Evolutionary conservation across 805 yeast species (phyloP).

Genomic region (Pichia pseudocactophila): DNA sequence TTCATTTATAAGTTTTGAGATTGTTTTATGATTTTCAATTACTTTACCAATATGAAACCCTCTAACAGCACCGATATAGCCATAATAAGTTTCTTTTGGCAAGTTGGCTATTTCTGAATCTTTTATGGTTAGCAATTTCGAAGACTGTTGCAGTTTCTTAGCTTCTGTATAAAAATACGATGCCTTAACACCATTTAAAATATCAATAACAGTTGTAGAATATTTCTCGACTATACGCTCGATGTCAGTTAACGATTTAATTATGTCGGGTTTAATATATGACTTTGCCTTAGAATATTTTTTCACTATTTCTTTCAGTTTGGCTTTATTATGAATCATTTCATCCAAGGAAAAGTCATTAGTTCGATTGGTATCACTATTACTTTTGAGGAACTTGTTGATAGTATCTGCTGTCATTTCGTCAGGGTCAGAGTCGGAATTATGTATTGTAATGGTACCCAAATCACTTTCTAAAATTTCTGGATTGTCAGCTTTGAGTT

Average conservation of each 20-base stretch:
- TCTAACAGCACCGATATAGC: constrained; percentile 53
- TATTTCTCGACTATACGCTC: constrained; percentile 7
- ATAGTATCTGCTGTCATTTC: background rate
- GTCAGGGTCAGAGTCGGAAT: background rate
- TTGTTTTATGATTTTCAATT: constrained; percentile 27
- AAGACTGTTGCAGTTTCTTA: constrained; percentile 28
- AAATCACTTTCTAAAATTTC: too few species aligned
- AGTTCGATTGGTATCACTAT: background rate
- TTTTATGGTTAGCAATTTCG: constrained; percentile 37
- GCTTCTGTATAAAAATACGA: constrained; percentile 49
- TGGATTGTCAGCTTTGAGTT: background rate
- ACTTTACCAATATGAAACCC: constrained; percentile 41
- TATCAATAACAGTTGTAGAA: constrained; percentile 12
- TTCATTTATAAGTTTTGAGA: constrained; percentile 24
- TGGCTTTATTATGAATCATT: constrained; percentile 4
- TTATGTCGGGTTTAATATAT: constrained; percentile 11
- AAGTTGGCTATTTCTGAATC: constrained; percentile 37
- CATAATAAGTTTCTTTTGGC: constrained; percentile 43
- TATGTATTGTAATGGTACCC: too few species aligned
- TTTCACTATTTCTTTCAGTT: constrained; percentile 8
- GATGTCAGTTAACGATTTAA: constrained; percentile 10
- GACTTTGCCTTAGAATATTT: constrained; percentile 13
- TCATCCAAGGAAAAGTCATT: background rate
- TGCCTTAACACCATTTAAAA: constrained; percentile 31
- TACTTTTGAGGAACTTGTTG: background rate